phyloP scores from a whole-genome alignment of 2,329 filamentous ascomycete genomes.

The Rhexocercosporidium sp. region DNA sequence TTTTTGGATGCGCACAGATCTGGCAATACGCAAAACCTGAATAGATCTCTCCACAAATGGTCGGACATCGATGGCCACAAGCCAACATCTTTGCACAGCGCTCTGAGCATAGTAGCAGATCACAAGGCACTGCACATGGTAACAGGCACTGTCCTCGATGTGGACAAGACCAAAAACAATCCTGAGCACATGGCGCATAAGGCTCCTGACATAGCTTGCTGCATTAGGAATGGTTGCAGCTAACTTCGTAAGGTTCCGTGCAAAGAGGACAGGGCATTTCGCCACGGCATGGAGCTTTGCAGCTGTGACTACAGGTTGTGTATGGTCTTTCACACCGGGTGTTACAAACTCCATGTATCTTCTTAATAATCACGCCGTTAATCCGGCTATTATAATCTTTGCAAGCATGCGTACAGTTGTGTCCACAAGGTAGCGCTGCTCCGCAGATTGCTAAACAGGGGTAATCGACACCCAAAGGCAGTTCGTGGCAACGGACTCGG shows the following conservation, averaged over 20 bases:
- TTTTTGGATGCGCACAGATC: constrained; percentile 51
- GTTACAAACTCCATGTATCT: constrained; percentile 54
- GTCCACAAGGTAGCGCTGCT: constrained; percentile 58
- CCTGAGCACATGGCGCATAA: constrained; percentile 64
- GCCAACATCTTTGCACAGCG: constrained; percentile 58
- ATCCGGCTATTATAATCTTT: constrained; percentile 50
- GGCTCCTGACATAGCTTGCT: constrained; percentile 60
- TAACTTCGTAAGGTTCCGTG: constrained; percentile 55
- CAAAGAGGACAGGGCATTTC: constrained; percentile 54
- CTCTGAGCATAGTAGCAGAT: constrained; percentile 67
- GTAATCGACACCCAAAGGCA: constrained; percentile 46
- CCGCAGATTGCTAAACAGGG: constrained; percentile 56
- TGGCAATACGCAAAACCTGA: constrained; percentile 61
- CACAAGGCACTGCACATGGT: constrained; percentile 69
- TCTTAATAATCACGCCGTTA: constrained; percentile 37
- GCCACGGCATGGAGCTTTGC: constrained; percentile 57
- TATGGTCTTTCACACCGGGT: constrained; percentile 57
- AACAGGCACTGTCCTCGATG: constrained; percentile 52
- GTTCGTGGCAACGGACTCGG: constrained; percentile 55
- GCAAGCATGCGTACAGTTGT: constrained; percentile 58
- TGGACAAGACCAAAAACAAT: constrained; percentile 59
- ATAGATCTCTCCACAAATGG: constrained; percentile 68
- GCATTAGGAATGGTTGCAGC: constrained; percentile 63
- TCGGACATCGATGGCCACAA: constrained; percentile 70
- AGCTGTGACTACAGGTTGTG: constrained; percentile 61